A percentile compares a stretch with the other conserved stretches of the same genome.
These are phyloP conservation scores for Argentina anserina DNA, from an alignment of 306 rosid genomes.

Conservation along the genomic window DNA sequence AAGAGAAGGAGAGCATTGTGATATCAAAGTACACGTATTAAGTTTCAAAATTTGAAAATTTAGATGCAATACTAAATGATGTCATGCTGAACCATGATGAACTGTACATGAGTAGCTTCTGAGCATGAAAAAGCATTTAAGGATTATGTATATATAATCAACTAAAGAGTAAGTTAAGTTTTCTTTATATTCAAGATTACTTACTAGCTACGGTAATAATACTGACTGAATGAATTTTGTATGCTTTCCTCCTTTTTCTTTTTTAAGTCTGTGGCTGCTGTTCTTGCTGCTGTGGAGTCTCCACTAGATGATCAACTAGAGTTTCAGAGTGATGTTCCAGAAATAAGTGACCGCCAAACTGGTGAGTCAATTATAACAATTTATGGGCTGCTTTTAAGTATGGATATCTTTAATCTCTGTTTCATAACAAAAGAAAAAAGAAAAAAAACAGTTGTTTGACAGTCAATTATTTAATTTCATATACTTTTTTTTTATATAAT, in stretches of 20 bases:
- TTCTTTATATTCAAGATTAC: background rate
- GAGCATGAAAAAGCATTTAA: background rate
- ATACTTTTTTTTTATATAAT: too few relatives aligned
- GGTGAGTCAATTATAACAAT: conserved; percentile 37
- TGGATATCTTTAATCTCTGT: conserved; percentile 1
- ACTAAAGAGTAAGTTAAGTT: background rate
- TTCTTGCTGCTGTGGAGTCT: conserved; percentile 32
- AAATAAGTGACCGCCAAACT: conserved; percentile 64
- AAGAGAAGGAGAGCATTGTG: background rate
- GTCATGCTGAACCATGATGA: background rate
- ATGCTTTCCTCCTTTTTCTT: background rate
- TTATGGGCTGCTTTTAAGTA: background rate
- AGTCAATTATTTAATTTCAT: background rate
- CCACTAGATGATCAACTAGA: conserved; percentile 31
- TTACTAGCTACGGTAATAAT: background rate
- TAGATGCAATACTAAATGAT: background rate
- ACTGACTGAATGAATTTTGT: conserved; percentile 13
- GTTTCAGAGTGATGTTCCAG: conserved; percentile 62
- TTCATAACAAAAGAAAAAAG: background rate
- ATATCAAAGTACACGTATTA: background rate
- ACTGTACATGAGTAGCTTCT: background rate
- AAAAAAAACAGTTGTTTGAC: background rate
- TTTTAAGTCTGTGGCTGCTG: conserved; percentile 41
- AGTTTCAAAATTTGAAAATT: background rate
- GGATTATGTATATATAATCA: background rate